Percentiles rank a stretch among this genome's conserved stretches.
Evolutionary conservation across 2,329 filamentous ascomycete species (phyloP).

Genomic region (Fusarium euwallaceae): DNA sequence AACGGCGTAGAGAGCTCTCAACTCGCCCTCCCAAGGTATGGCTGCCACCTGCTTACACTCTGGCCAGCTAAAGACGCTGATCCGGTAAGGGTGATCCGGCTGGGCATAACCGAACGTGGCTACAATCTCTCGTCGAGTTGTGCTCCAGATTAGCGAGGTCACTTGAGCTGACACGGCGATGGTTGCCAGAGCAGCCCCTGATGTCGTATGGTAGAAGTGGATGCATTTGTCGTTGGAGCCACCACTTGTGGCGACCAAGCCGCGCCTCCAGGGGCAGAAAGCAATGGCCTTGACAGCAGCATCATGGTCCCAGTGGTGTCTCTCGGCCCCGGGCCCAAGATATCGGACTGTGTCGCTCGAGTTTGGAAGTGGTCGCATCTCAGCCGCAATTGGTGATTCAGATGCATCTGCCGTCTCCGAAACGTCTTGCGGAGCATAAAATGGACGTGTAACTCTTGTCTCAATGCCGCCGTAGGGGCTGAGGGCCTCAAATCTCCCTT

Average conservation of each 20-base stretch:
- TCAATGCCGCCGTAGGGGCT: slow-evolving; percentile 27
- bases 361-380: slow-evolving; percentile 48
- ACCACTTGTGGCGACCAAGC: slow-evolving; percentile 89
- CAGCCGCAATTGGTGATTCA: slow-evolving; percentile 32
- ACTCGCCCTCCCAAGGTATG: slow-evolving; percentile 85
- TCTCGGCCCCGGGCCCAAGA: slow-evolving; percentile 69
- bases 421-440: not conserved
- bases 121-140: slow-evolving; percentile 85
- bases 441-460: slow-evolving; percentile 20
- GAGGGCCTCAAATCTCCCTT: slow-evolving; percentile 11
- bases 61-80: slow-evolving; percentile 96
- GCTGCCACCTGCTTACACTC: slow-evolving; percentile 87
- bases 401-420: not conserved
- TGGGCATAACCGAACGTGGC: slow-evolving; percentile 95
- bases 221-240: slow-evolving; percentile 96
- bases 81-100: slow-evolving; percentile 87
- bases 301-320: slow-evolving; percentile 81
- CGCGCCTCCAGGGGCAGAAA: slow-evolving; percentile 94
- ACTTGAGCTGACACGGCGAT: slow-evolving; percentile 96
- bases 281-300: slow-evolving; percentile 97
- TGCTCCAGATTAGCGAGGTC: slow-evolving; percentile 92
- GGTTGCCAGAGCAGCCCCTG: slow-evolving; percentile 86
- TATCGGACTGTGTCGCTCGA: slow-evolving; percentile 57
- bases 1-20: slow-evolving; percentile 88
- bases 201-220: slow-evolving; percentile 91